Evolutionary conservation across 768 basidiomycete species (phyloP), one percentile per base, ranked within the genome.

Genomic region (Lactarius sp.): DNA sequence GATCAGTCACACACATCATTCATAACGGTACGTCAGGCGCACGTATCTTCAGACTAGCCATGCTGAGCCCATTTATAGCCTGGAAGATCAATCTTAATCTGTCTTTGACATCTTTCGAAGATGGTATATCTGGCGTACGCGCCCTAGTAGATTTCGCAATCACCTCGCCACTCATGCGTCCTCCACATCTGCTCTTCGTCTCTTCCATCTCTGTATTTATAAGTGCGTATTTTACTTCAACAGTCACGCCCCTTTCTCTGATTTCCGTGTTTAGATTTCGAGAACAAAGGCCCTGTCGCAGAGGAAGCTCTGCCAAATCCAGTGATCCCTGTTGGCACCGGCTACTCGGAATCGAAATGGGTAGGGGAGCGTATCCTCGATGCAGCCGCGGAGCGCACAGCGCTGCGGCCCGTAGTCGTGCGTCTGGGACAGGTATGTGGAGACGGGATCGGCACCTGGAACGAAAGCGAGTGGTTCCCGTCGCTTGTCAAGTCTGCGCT

Each of bases 381-480:
- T 16, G 66, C 65, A 31, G 65, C 71, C 31, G 61, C 61, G 36
- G 65, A 66, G 53, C 55, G 59, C 14, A 68, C 67, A 9, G 54
- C 52, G 8, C 39, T 66, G 31, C 56, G 42, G 36, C 67, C 67
- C 22, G 59, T 60, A 8, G 65, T 64, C 22, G 69, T 72, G 8
- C 71, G 72, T 39, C 63, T 73, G 3, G 72, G 72, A 1, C 72
- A 73, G 49, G 66, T 73, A 16, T 68, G 67, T 37, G 72, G 72
- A n/a, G 72, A 70, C 10, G 60, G 51, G 18, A 73, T 60, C 20
- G 72, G 72, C 33, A 55, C 61, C 33, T 73, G 72, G 72, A 73
- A 71, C 53, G 60, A 63, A 36, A 57, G 46, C 36, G 72, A 73
- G 42, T 73, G 72, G 72, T 69, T 72, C 52, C 71, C 71, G 16